These are phyloP conservation scores for Mycothermus thermophilus DNA, from an alignment of 495 filamentous ascomycete genomes.

Conservation along the genomic window DNA sequence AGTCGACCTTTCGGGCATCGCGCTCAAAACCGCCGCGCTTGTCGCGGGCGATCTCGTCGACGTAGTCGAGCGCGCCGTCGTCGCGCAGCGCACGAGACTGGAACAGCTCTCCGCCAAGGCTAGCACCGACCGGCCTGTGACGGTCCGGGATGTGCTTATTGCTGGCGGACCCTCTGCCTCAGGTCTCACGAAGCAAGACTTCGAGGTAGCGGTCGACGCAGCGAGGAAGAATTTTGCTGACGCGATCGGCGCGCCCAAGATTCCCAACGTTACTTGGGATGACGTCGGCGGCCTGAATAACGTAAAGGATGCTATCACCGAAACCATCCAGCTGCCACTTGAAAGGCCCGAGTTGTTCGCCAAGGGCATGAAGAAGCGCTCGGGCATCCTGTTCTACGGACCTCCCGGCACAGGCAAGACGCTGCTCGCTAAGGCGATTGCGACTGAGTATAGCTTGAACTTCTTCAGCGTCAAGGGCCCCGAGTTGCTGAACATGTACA, in stretches of 20 bases:
- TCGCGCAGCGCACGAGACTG: conserved; percentile 58
- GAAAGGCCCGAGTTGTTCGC: conserved; percentile 91
- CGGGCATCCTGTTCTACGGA: conserved; percentile 94
- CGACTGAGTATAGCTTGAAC: conserved; percentile 94
- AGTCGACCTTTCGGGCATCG: conserved; percentile 69
- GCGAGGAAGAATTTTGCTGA: conserved; percentile 96
- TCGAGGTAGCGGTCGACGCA: conserved; percentile 79
- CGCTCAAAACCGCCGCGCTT: conserved; percentile 87
- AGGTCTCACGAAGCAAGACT: conserved; percentile 73
- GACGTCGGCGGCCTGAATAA: conserved; percentile 90
- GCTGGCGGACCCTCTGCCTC: conserved; percentile 73
- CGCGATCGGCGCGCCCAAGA: conserved; percentile 93
- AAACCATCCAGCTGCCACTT: conserved; percentile 90
- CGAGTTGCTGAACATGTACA: conserved; percentile 98
- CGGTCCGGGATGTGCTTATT: conserved; percentile 66
- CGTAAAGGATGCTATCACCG: conserved; percentile 89
- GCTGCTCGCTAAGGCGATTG: conserved; percentile 90
- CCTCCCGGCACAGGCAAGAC: conserved; percentile 97
- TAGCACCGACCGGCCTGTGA: conserved; percentile 35
- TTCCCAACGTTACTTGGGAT: conserved; percentile 91
- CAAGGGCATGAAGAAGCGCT: conserved; percentile 97
- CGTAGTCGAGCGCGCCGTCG: conserved; percentile 77
- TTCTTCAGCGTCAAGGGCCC: conserved; percentile 99
- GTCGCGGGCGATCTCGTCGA: conserved; percentile 91
- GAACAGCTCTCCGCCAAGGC: conserved; percentile 44